These are phyloP conservation scores for Pelargonium myrrhifolium DNA, from an alignment of 441 rosid species.

Conservation along the genomic window DNA sequence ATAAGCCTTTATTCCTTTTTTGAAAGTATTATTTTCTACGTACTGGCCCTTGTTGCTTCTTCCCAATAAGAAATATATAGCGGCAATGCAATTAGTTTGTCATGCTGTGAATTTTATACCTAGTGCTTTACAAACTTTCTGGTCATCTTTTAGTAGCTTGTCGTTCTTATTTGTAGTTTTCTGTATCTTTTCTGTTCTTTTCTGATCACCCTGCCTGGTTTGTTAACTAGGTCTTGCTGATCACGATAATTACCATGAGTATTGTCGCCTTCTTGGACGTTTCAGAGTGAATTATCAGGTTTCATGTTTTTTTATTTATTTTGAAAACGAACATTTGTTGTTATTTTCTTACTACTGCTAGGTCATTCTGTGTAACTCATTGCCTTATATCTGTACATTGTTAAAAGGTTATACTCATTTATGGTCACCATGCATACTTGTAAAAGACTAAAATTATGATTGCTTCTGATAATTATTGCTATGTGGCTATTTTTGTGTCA, in stretches of 20 bases:
- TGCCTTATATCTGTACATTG: not conserved
- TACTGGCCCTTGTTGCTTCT: not conserved
- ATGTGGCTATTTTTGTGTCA: not conserved
- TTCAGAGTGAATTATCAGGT: slow-evolving; percentile 95
- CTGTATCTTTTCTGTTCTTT: not conserved
- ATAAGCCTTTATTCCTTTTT: not conserved
- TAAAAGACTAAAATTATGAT: not conserved
- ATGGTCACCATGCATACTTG: not conserved
- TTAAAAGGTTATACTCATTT: not conserved
- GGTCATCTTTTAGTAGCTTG: not conserved
- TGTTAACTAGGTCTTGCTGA: slow-evolving; percentile 84
- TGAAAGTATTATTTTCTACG: not conserved
- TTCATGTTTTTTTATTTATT: slow-evolving; percentile 13
- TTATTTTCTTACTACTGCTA: not conserved
- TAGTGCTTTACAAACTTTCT: not conserved
- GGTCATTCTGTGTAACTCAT: not conserved
- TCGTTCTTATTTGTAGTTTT: not conserved
- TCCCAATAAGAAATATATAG: not conserved
- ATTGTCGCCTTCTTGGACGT: slow-evolving; percentile 97
- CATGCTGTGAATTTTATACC: not conserved
- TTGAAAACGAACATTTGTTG: not conserved
- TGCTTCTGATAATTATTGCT: not conserved
- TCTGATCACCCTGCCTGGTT: not conserved
- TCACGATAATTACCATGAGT: slow-evolving; percentile 99
- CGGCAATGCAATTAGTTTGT: not conserved